These are phyloP conservation scores for Zymoseptoria brevis DNA, from an alignment of 2,329 filamentous ascomycete species.

Conservation along the genomic window DNA sequence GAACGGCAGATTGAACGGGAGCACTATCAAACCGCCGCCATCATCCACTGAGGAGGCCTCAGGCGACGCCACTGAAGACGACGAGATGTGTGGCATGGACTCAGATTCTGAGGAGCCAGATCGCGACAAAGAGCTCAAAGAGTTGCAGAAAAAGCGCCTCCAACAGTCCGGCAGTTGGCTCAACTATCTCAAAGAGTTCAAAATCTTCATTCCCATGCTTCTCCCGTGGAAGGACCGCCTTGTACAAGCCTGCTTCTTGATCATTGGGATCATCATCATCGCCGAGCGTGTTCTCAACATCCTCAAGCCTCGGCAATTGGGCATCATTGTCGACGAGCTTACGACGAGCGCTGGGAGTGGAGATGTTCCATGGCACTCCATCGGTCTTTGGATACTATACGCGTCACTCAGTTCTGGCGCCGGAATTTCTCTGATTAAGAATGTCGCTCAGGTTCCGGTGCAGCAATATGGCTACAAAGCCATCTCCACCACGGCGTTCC, in stretches of 20 bases:
- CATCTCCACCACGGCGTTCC: slow-evolving; percentile 54
- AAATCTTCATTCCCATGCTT: slow-evolving; percentile 66
- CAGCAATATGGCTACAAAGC: slow-evolving; percentile 51
- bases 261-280: slow-evolving; percentile 62
- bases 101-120: slow-evolving; percentile 49
- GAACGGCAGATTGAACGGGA: slow-evolving; percentile 13
- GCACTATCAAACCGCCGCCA: not conserved
- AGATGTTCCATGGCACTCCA: slow-evolving; percentile 45
- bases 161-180: slow-evolving; percentile 69
- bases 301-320: slow-evolving; percentile 71
- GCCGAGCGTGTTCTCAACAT: slow-evolving; percentile 65
- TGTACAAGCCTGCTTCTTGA: slow-evolving; percentile 59
- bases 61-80: slow-evolving; percentile 1
- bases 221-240: slow-evolving; percentile 61
- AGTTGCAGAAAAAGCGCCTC: slow-evolving; percentile 52
- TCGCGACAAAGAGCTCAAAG: slow-evolving; percentile 49
- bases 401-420: slow-evolving; percentile 45
- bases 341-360: slow-evolving; percentile 40
- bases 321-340: slow-evolving; percentile 66
- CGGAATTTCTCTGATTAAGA: slow-evolving; percentile 44
- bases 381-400: slow-evolving; percentile 44
- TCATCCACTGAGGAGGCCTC: slow-evolving; percentile 5
- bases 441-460: slow-evolving; percentile 47
- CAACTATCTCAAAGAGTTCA: slow-evolving; percentile 66
- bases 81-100: slow-evolving; percentile 16